Evolutionary conservation across 163 green algal genomes (phyloP).

Genomic region (Chlorella variabilis): DNA sequence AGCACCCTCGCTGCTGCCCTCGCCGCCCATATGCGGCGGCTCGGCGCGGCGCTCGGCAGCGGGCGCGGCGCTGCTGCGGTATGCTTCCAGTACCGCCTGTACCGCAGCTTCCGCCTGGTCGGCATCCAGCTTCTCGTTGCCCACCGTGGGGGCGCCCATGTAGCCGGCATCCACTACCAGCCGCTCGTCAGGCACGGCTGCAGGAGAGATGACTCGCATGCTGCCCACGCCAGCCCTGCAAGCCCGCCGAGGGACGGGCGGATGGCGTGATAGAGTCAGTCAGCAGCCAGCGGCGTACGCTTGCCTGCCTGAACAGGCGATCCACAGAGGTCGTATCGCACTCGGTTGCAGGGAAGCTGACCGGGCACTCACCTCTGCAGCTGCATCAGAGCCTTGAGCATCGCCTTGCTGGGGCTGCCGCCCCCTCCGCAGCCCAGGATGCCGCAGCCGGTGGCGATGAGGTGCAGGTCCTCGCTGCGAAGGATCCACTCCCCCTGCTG

Average conservation of each 20-base stretch:
- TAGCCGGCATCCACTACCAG: constrained; percentile 49
- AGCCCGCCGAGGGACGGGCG: not conserved
- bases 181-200: constrained; percentile 36
- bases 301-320: no score
- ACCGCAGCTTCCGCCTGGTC: constrained; percentile 39
- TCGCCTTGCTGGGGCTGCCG: constrained; percentile 43
- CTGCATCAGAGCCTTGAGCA: constrained; percentile 48
- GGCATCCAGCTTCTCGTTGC: constrained; percentile 58
- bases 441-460: constrained; percentile 17
- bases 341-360: no score
- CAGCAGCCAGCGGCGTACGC: not conserved
- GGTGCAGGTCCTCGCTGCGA: constrained; percentile 1
- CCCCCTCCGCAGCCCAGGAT: constrained; percentile 51
- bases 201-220: constrained; percentile 39
- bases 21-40: no score
- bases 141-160: constrained; percentile 65
- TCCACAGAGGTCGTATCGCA: no score
- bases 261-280: not conserved
- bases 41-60: no score
- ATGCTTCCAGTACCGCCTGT: not conserved
- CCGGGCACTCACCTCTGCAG: constrained; percentile 22
- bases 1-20: no score
- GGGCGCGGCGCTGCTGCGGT: not conserved
- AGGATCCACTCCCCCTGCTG: constrained; percentile 11
- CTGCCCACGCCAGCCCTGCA: constrained; percentile 5